Conservation (phyloP, 2,329 filamentous ascomycete genomes). For the Paradendryphiella salina region DNA sequence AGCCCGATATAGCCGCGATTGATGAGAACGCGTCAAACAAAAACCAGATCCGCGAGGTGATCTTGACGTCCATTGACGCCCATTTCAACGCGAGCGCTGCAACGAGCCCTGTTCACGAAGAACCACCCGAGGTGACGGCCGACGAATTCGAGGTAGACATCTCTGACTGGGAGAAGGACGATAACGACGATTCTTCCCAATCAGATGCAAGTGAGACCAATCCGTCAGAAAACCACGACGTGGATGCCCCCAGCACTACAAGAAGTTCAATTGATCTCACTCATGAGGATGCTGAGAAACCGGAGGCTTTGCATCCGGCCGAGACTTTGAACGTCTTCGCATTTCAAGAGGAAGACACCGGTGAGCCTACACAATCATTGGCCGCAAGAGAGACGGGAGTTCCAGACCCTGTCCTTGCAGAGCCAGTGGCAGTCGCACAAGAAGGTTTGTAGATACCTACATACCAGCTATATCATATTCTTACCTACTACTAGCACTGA, state of each 20-base stretch:
- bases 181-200: constrained; percentile 3
- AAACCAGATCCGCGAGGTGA: too few relatives aligned
- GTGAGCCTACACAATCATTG: background rate
- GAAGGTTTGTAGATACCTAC: background rate
- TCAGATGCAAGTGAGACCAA: constrained; percentile 9
- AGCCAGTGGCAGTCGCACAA: background rate
- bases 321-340: background rate
- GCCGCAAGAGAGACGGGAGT: background rate
- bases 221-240: constrained; percentile 6
- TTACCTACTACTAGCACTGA: background rate
- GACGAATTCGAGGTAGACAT: background rate
- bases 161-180: constrained; percentile 5
- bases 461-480: background rate
- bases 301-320: background rate
- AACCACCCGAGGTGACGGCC: background rate
- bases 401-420: background rate
- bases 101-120: background rate
- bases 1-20: too few relatives aligned
- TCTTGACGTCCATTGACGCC: too few relatives aligned
- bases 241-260: background rate
- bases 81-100: background rate
- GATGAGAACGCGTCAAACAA: too few relatives aligned
- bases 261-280: background rate
- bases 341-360: background rate
- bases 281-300: constrained; percentile 2